These are phyloP conservation scores for Pezicula carpinea DNA, from an alignment of 2,329 filamentous ascomycete species.

Conservation along the genomic window DNA sequence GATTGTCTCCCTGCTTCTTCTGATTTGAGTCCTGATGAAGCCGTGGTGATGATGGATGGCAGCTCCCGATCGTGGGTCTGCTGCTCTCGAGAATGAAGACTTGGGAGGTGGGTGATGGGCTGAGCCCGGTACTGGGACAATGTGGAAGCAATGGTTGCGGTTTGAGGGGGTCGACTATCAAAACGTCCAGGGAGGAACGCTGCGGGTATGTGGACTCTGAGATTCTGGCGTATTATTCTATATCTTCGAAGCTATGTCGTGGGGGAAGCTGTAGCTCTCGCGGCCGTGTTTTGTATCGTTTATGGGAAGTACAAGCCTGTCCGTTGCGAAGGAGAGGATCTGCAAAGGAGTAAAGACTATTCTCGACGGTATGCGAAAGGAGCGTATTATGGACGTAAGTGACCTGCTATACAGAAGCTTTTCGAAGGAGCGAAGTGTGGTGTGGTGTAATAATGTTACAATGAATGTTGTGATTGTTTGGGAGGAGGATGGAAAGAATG, in stretches of 20 bases:
- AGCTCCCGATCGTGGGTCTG: conserved; percentile 33
- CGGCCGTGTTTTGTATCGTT: too few relatives aligned
- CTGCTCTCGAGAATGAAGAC: conserved; percentile 42
- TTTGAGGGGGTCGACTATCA: conserved; percentile 24
- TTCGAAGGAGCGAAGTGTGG: neutral
- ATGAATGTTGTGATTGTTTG: too few relatives aligned
- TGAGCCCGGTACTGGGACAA: conserved; percentile 56
- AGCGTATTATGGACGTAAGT: too few relatives aligned
- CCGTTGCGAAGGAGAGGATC: neutral
- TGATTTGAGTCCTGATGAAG: conserved; percentile 26
- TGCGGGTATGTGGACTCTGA: conserved; percentile 11
- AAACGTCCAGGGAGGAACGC: conserved; percentile 24
- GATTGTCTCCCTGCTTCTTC: conserved; percentile 39
- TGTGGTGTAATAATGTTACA: neutral
- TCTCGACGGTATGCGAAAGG: too few relatives aligned
- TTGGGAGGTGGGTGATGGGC: conserved; percentile 45
- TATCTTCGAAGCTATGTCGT: conserved; percentile 13
- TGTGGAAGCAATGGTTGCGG: conserved; percentile 49
- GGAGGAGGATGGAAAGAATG: neutral
- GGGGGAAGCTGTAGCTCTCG: neutral
- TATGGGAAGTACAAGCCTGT: too few relatives aligned
- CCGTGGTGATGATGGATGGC: conserved; percentile 39
- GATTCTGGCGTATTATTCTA: conserved; percentile 13
- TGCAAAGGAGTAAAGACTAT: neutral
- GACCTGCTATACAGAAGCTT: too few relatives aligned